These are phyloP conservation scores for Fusarium sororula DNA, from an alignment of 2,329 filamentous ascomycete species.

Conservation along the genomic window DNA sequence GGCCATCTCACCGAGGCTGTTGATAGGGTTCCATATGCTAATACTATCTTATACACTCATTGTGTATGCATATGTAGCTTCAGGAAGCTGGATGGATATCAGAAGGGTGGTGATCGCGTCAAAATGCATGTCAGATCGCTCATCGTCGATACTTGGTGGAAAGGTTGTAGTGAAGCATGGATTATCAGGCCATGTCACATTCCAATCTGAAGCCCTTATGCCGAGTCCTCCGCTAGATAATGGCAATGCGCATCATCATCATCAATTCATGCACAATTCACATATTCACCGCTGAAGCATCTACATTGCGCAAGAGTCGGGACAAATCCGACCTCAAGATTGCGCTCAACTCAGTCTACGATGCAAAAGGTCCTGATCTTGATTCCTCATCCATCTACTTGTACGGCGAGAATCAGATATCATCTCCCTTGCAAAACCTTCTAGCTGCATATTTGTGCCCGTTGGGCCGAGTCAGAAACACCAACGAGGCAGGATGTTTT, in stretches of 20 bases:
- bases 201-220: not conserved
- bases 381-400: not conserved
- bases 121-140: not conserved
- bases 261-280: not conserved
- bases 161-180: not conserved
- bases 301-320: slow-evolving; percentile 1
- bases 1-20: slow-evolving; percentile 40
- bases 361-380: not conserved
- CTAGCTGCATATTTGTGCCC: slow-evolving; percentile 14
- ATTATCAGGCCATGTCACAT: not conserved
- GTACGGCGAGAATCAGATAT: not conserved
- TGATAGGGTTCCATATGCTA: rapidly evolving
- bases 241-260: not conserved
- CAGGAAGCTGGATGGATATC: not conserved
- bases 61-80: not conserved
- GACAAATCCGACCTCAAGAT: not conserved
- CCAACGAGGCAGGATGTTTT: slow-evolving; percentile 6
- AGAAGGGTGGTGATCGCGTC: not conserved
- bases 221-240: not conserved
- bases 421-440: slow-evolving; percentile 3
- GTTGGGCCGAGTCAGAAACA: slow-evolving; percentile 9
- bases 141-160: not conserved
- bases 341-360: not conserved
- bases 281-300: not conserved
- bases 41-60: rapidly evolving